Evolutionary conservation across 169 alveolate genomes (phyloP).

Genomic region (Theileria orientalis): DNA sequence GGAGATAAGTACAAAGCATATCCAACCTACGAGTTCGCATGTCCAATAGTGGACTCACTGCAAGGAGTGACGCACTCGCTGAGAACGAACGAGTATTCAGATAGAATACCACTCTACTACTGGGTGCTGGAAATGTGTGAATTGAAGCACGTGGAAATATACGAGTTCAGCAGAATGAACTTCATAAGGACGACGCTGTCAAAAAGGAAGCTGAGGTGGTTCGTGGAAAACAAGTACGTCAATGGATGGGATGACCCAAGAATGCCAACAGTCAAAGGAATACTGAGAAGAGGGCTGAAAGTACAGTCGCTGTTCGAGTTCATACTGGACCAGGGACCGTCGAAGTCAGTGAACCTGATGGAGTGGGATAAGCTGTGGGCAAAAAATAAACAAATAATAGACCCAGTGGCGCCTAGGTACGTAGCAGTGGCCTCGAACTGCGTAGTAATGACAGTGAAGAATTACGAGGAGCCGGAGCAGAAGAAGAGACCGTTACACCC

Average conservation of each 20-base stretch:
- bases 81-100: slow-evolving; percentile 97
- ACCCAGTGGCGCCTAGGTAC: slow-evolving; percentile 92
- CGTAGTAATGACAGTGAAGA: slow-evolving; percentile 51
- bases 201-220: slow-evolving; percentile 94
- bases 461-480: slow-evolving; percentile 45
- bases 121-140: slow-evolving; percentile 89
- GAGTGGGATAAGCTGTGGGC: slow-evolving; percentile 99
- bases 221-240: slow-evolving; percentile 90
- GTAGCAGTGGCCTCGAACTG: slow-evolving; percentile 84
- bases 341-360: slow-evolving; percentile 94
- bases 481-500: slow-evolving; percentile 87
- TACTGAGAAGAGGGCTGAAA: slow-evolving; percentile 96
- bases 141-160: slow-evolving; percentile 87
- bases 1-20: slow-evolving; percentile 93
- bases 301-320: slow-evolving; percentile 95
- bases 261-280: slow-evolving; percentile 98
- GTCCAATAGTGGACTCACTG: slow-evolving; percentile 96
- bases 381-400: slow-evolving; percentile 91
- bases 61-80: slow-evolving; percentile 98
- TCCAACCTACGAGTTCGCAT: slow-evolving; percentile 99
- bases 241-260: slow-evolving; percentile 98
- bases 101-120: slow-evolving; percentile 92
- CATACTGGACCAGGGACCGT: slow-evolving; percentile 96
- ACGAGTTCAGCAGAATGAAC: slow-evolving; percentile 92
- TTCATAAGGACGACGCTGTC: slow-evolving; percentile 93